Base-by-base conservation (phyloP, 1,139 yeast genomes). In the Pichia sp. region DNA sequence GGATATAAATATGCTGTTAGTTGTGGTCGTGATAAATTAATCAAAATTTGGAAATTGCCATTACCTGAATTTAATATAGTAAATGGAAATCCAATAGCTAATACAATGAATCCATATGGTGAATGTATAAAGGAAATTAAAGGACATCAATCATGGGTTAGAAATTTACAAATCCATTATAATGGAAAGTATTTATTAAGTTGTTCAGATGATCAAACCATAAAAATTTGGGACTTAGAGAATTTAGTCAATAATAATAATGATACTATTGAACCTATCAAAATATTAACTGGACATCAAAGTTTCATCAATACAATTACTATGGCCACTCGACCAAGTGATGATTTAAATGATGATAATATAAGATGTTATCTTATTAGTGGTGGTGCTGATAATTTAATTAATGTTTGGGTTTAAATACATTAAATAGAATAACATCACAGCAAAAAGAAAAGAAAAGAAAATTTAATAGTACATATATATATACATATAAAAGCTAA, bases 71-170 rank as follows among this genome's bases (percentile, higher is more conserved):
- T 55, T 26, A 80, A 79, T 55, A 69, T 80, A 35, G 68, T 74
- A 9, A 50, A 35, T 18, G 48, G 45, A 4, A 34, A 11, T 26
- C 89, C 88, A 5, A 59, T 73, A 44, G 86, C 89, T 0, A 68
- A 81, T 0, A 39, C 36, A 7, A 69, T 68, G 55, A 67, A 76
- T 55, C 79, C 90, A 1, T 79, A 81, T 44, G 90, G 86, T 2
- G 75, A 75, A 64, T 68, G 78, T 34, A 63, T 89, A 1, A 40
- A 69, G 83, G 49, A 62, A 66, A 43, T 56, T 8, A 53, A 51
- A 11, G 97, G 95, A 1, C 97, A 90, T 65, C 80, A 81, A 49
- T 86, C 95, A 25, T 90, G 97, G 97, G 86, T 90, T 1, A 79
- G 86, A 54, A 76, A 81, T 9, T 61, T 88, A 25, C 72, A 71